Evolutionary conservation across 805 yeast species (phyloP).

Genomic region (Saccharomycopsis fibuligera): DNA sequence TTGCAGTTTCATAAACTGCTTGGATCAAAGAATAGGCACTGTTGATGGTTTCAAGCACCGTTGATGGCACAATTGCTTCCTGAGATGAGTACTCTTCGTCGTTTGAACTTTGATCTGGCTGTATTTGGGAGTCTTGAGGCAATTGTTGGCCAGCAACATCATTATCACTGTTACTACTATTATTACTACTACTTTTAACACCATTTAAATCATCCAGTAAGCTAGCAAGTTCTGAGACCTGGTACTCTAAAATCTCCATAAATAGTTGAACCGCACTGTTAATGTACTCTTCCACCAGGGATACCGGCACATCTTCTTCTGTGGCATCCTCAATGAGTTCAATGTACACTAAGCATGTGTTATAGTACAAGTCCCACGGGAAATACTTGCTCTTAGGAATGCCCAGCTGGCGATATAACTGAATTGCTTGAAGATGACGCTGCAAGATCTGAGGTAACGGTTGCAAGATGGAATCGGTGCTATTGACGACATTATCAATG

Average conservation of each 20-base stretch:
- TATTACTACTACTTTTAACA: no score
- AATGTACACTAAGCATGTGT: constrained; percentile 19
- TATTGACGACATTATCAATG: constrained; percentile 24
- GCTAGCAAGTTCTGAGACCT: constrained; percentile 15
- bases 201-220: constrained; percentile 3
- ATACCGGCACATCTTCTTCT: constrained; percentile 2
- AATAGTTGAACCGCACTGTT: constrained; percentile 11
- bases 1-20: constrained; percentile 11
- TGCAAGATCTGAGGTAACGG: constrained; percentile 9
- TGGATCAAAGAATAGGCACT: constrained; percentile 14
- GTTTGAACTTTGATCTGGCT: no score
- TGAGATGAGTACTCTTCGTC: constrained; percentile 14
- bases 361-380: constrained; percentile 21
- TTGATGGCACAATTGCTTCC: constrained; percentile 19
- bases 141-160: constrained; percentile 1
- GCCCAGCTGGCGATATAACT: background rate
- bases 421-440: constrained; percentile 13
- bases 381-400: background rate
- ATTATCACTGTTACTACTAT: background rate
- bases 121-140: no score
- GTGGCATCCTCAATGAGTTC: constrained; percentile 18
- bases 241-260: constrained; percentile 12
- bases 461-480: constrained; percentile 12
- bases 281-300: constrained; percentile 6
- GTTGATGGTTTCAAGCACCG: constrained; percentile 18